Base-by-base conservation (phyloP, 352 stramenopile species). In the Globisporangium nagaii region DNA sequence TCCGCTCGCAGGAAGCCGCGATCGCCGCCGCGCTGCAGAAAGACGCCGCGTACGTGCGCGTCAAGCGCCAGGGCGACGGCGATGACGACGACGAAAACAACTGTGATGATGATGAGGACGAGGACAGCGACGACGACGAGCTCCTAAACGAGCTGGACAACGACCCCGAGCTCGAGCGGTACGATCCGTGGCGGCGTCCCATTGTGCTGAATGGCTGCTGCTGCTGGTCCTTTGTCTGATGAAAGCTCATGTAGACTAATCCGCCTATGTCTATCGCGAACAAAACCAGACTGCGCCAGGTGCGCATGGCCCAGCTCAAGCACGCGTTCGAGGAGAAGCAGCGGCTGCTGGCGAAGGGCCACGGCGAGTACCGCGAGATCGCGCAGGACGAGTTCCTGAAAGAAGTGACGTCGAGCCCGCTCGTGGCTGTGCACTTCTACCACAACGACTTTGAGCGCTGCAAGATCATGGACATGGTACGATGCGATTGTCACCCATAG, bases 361-460 rank as follows among this genome's bases (percentile, higher is more conserved):
- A 95, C 52, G 82, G 84, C 37, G 77, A 93, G 50, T 91, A 86
- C 58, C 77, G 75, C 10, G 96, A 97, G 59, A 98, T 99, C 66
- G 31, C 62, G 12, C 93, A 99, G 70, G 95, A 98, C 67, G 96
- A 97, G 60, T 98, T 98, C 67, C 66, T 99, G 6, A 75, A 88
- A 4, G 91, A 99, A 73, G 96, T 97, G 7, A 98, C 93, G 12
- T 69, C 64, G 10, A 90, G 73, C 51, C 72, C 76, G 30, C 71
- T 84, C 46, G 93, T 84, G 31, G 78, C 97, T 3, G 84, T 98
- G 32, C 93, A 98, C 57, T 98, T 98, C 55, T 98, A 97, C 74
- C 95, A 99, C 68, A 81, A 94, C 28, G 96, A 99, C 57, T 99
- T 99, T 75, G 87, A 98, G 71, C 77, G 87, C 24, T 99, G 94